phyloP scores from a whole-genome alignment of 305 asterid species.

The Fraxinus floribunda region DNA sequence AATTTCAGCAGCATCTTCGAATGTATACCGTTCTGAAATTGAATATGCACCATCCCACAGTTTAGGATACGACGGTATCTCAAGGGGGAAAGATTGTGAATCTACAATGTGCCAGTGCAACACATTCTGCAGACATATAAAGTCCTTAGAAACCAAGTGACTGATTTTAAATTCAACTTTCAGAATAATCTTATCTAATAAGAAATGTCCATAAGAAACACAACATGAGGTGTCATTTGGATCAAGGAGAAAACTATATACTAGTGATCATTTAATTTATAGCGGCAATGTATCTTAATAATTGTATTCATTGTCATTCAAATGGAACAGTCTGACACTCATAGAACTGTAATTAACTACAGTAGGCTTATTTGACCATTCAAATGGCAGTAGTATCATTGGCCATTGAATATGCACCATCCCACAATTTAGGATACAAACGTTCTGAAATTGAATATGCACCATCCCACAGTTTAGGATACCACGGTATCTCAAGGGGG shows the following conservation, averaged over 20 bases:
- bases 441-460: too few relatives aligned
- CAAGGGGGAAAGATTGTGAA: constrained; percentile 92
- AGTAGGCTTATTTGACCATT: not conserved
- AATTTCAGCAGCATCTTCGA: constrained; percentile 75
- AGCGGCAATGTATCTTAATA: not conserved
- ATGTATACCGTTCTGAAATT: constrained; percentile 59
- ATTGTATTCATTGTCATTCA: not conserved
- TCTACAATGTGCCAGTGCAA: constrained; percentile 99
- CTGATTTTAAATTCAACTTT: not conserved
- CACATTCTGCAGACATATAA: constrained; percentile 61
- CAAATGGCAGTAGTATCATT: not conserved
- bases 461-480: too few relatives aligned
- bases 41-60: constrained; percentile 89
- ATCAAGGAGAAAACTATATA: not conserved
- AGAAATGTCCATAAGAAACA: not conserved
- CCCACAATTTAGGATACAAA: too few relatives aligned
- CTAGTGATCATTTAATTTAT: not conserved
- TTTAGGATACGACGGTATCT: constrained; percentile 84
- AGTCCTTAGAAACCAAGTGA: not conserved
- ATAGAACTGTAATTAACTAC: not conserved
- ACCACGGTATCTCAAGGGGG: constrained; percentile 47
- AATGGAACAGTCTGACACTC: not conserved
- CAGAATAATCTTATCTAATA: not conserved
- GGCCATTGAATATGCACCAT: not conserved
- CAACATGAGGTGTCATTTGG: not conserved